Conservation (phyloP, 345 rosid species). For the Schrenkiella parvula region DNA sequence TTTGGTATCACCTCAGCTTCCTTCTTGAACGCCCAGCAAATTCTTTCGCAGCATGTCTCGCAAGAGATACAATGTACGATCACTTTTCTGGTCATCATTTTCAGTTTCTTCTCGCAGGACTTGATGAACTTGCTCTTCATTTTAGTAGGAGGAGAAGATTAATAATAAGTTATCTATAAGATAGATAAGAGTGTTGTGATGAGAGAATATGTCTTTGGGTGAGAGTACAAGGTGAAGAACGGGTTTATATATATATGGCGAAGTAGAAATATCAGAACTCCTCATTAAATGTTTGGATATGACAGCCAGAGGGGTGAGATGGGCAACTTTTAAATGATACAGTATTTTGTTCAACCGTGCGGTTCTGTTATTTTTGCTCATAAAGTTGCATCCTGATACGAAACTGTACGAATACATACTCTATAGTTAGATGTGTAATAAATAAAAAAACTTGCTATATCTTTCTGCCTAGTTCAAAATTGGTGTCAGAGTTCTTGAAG, state of each 20-base stretch:
- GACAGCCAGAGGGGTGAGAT: slow-evolving; percentile 38
- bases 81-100: slow-evolving; percentile 45
- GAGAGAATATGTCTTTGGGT: slow-evolving; percentile 17
- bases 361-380: slow-evolving; percentile 29
- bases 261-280: slow-evolving; percentile 24
- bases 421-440: slow-evolving; percentile 13
- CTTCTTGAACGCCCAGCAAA: slow-evolving; percentile 38
- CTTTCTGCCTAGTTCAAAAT: neutral
- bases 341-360: slow-evolving; percentile 32
- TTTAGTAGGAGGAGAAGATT: neutral
- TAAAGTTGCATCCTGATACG: slow-evolving; percentile 31
- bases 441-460: neutral
- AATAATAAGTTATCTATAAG: neutral
- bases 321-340: slow-evolving; percentile 23
- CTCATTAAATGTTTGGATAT: slow-evolving; percentile 49
- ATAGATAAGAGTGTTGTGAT: slow-evolving; percentile 12
- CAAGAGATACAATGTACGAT: slow-evolving; percentile 45
- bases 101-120: slow-evolving; percentile 52
- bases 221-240: slow-evolving; percentile 25
- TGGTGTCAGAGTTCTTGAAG: slow-evolving; percentile 26
- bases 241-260: slow-evolving; percentile 38
- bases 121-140: slow-evolving; percentile 44
- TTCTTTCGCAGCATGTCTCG: slow-evolving; percentile 45
- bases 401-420: slow-evolving; percentile 55
- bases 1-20: slow-evolving; percentile 51